A percentile compares a stretch with the other conserved stretches of the same genome.
These are phyloP conservation scores for Cucurbita ficifolia DNA, from an alignment of 306 rosid genomes.

Conservation along the genomic window DNA sequence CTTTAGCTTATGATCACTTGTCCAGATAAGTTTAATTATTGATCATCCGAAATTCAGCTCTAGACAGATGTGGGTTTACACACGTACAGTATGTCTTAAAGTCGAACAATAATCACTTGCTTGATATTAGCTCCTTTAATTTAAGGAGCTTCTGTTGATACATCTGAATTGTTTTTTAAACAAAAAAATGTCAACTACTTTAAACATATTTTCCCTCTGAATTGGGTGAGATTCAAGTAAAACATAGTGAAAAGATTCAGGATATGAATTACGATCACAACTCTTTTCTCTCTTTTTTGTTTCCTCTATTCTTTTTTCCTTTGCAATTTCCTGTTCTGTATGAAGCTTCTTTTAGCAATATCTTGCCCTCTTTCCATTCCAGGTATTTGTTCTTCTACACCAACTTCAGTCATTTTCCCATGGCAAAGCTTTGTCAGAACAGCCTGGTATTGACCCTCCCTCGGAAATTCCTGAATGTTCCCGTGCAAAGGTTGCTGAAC, in stretches of 20 bases:
- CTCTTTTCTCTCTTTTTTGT: background rate
- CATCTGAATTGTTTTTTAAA: background rate
- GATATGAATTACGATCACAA: background rate
- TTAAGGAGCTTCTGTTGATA: background rate
- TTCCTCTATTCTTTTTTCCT: background rate
- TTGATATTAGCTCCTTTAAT: background rate
- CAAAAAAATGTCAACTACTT: background rate
- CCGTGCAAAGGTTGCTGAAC: constrained; percentile 44
- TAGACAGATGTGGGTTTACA: background rate
- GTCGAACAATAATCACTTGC: background rate
- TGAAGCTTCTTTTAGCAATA: background rate
- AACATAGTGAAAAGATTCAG: background rate
- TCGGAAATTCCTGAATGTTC: constrained; percentile 28
- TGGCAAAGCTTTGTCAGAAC: constrained; percentile 67
- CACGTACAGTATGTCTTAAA: background rate
- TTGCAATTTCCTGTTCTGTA: background rate
- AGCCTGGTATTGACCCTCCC: constrained; percentile 48
- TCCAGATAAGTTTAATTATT: background rate
- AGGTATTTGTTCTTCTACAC: constrained; percentile 80
- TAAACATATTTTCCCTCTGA: background rate
- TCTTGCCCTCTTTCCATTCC: constrained; percentile 6
- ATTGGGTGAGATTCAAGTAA: background rate
- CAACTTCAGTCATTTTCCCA: constrained; percentile 76
- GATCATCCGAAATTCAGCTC: background rate
- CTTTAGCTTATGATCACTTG: background rate